A percentile compares a stretch with the other conserved stretches of the same genome.
phyloP scores from a whole-genome alignment of 2,329 filamentous ascomycete species.

The Pestalotiopsis sp. region DNA sequence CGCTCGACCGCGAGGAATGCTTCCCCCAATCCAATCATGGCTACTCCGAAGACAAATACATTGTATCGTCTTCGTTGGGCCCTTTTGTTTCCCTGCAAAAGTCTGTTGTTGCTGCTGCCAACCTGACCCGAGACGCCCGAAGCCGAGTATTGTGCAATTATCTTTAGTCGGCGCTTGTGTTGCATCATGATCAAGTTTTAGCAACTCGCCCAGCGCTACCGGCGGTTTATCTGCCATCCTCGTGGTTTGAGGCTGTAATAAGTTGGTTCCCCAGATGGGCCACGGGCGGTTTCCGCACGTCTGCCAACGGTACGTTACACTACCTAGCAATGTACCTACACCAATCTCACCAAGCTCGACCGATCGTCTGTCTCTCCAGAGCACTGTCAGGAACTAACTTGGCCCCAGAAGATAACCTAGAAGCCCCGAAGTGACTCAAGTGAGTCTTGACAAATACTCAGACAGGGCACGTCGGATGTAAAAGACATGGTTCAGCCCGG shows the following conservation, averaged over 20 bases:
- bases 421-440: neutral
- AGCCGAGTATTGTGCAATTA: neutral
- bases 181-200: neutral
- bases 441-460: neutral
- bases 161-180: neutral
- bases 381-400: neutral
- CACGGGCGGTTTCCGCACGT: neutral
- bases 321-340: neutral
- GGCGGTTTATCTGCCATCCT: neutral
- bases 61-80: too few relatives aligned
- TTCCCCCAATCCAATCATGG: neutral
- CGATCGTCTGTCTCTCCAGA: neutral
- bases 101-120: neutral
- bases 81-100: too few relatives aligned
- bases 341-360: too few relatives aligned
- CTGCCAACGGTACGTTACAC: neutral
- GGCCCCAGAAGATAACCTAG: neutral
- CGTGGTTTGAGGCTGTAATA: neutral
- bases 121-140: neutral
- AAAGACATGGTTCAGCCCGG: neutral
- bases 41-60: neutral
- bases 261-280: neutral
- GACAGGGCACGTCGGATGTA: neutral
- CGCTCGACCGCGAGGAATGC: slow-evolving; percentile 9
- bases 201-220: neutral